phyloP scores from a whole-genome alignment of 1,139 yeast genomes.

The Lodderomyces jiufengensis region DNA sequence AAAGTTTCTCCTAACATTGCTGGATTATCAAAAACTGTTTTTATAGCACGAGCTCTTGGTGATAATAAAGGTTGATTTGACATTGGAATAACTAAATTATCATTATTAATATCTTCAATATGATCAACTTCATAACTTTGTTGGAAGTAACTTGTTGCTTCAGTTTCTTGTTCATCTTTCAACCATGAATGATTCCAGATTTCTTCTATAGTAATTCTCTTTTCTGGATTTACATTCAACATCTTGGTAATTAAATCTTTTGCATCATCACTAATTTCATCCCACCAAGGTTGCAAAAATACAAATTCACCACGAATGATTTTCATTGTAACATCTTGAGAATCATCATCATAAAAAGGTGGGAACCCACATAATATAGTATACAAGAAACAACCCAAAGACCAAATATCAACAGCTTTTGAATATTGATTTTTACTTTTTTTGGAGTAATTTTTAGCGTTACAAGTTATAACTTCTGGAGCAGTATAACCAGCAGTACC shows the following conservation, averaged over 20 bases:
- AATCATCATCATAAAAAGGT: conserved; percentile 89
- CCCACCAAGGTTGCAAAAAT: conserved; percentile 96
- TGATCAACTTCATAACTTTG: conserved; percentile 11
- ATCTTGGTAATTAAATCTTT: conserved; percentile 58
- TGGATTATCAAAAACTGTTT: conserved; percentile 44
- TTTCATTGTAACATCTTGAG: conserved; percentile 74
- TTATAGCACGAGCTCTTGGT: conserved; percentile 46
- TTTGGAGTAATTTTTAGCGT: conserved; percentile 13
- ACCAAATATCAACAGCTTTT: conserved; percentile 94
- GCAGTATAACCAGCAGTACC: conserved; percentile 75
- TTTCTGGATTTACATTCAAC: conserved; percentile 58
- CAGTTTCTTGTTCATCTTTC: conserved; percentile 1
- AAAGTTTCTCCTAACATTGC: conserved; percentile 29
- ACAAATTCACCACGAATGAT: conserved; percentile 81
- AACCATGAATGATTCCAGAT: conserved; percentile 56
- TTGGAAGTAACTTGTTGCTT: conserved; percentile 10
- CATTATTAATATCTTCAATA: conserved; percentile 11
- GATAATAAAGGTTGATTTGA: conserved; percentile 22
- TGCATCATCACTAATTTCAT: conserved; percentile 78
- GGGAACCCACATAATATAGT: conserved; percentile 93
- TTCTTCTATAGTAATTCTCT: conserved; percentile 59
- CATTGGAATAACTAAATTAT: conserved; percentile 7
- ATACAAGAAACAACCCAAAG: conserved; percentile 87
- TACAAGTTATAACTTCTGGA: conserved; percentile 76
- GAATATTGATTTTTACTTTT: conserved; percentile 68